A percentile compares a stretch with the other conserved stretches of the same genome.
Evolutionary conservation across 208 protist species (phyloP).

Genomic region (Strigomonas galati): DNA sequence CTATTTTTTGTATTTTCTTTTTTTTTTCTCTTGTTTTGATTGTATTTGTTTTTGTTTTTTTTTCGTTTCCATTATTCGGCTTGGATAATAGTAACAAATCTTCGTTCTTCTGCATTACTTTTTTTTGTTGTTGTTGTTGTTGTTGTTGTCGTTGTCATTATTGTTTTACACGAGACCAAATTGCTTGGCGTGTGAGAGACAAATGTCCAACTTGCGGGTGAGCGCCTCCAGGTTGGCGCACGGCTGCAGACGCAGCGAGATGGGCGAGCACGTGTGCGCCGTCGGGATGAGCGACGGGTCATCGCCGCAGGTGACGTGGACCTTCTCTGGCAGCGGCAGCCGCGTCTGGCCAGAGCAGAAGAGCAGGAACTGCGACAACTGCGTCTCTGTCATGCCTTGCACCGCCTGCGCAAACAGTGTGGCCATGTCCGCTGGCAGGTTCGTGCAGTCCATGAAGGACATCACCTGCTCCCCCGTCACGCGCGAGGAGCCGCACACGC

Average conservation of each 20-base stretch:
- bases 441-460: slow-evolving; percentile 60
- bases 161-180: slow-evolving; percentile 73
- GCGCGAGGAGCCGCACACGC: slow-evolving; percentile 65
- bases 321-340: slow-evolving; percentile 76
- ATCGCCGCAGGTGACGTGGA: slow-evolving; percentile 79
- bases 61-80: no score
- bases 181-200: slow-evolving; percentile 62
- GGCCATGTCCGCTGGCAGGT: slow-evolving; percentile 34
- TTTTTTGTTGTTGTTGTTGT: no score
- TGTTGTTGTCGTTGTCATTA: no score
- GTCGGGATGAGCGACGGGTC: slow-evolving; percentile 69
- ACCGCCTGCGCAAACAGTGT: slow-evolving; percentile 60
- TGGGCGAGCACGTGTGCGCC: slow-evolving; percentile 87
- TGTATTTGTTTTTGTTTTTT: no score
- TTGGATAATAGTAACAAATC: no score
- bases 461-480: slow-evolving; percentile 64
- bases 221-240: slow-evolving; percentile 49
- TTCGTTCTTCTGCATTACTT: no score
- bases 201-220: slow-evolving; percentile 55
- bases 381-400: slow-evolving; percentile 36
- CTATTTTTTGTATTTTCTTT: no score
- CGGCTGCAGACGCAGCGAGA: slow-evolving; percentile 79
- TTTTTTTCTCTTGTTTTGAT: no score
- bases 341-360: slow-evolving; percentile 86
- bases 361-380: slow-evolving; percentile 73